Base-by-base conservation (phyloP, 2,329 filamentous ascomycete genomes). In the Fusarium sp. region DNA sequence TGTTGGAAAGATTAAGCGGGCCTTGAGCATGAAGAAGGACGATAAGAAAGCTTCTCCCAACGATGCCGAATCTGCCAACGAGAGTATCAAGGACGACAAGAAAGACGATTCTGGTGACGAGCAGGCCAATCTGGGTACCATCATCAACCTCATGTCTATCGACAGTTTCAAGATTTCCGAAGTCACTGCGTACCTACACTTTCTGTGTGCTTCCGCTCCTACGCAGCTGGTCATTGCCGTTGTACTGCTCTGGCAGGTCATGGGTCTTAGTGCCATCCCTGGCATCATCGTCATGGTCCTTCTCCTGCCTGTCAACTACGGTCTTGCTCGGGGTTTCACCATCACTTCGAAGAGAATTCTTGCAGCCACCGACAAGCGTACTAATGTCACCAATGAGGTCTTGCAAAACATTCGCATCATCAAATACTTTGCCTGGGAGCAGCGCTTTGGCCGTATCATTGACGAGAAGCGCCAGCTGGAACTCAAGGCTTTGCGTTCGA, bases 141-240 rank as follows among this genome's bases (percentile, higher is more conserved):
- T 99, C 79, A 99, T 99, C 85, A 99, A 98, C 82, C 87, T 99
- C 75, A 99, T 99, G 96, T 97, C 96, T 17, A 97, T 99, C 45
- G 97, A 99, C 85, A 98, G 96, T 54, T 98, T 98, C 90, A 99
- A 99, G 84, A 94, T 99, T 63, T 93, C 94, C 71, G 96, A 99
- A 81, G 92, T 98, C 67, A 96, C 94, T 42, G 93, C 96, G 1
- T 99, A 99, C 81, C 86, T 99, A 38, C 96, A 99, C 83, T 99
- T 97, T 83, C 86, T 99, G n/a, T 93, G 96, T 86, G 96, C 95
- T 1, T 92, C 93, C 70, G 95, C 96, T 4, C 96, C 96, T 0
- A 93, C 96, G 1, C 95, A 98, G 83, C 89, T 99, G 44, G 84
- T 93, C 51, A 90, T 98, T 51, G 94, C 95, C 10, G 87, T 98